Evolutionary conservation across 192 early-diverging fungal genomes (phyloP).

Genomic region (Coemansia sp.): DNA sequence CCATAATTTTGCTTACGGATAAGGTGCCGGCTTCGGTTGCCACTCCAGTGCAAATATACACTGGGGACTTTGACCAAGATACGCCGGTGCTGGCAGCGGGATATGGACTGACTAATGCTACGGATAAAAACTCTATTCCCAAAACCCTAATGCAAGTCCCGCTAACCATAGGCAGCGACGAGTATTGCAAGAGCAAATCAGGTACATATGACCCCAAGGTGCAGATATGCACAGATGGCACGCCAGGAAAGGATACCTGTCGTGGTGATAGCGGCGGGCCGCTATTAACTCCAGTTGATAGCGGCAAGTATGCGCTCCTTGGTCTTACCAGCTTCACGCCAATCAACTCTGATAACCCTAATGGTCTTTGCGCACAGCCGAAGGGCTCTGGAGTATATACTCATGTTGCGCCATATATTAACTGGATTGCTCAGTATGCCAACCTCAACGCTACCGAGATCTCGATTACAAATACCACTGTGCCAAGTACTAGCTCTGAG

Average conservation of each 20-base stretch:
- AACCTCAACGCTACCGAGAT: conserved; percentile 17
- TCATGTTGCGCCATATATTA: conserved; percentile 23
- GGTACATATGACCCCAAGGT: conserved; percentile 7
- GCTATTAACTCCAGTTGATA: conserved; percentile 10
- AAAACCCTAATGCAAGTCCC: conserved; percentile 26
- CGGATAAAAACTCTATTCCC: background rate
- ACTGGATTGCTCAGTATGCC: conserved; percentile 31
- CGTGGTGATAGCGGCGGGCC: conserved; percentile 54
- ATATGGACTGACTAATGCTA: conserved; percentile 31
- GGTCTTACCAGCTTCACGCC: conserved; percentile 42
- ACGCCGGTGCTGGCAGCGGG: conserved; percentile 25
- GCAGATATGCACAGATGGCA: conserved; percentile 44
- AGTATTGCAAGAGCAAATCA: conserved; percentile 17
- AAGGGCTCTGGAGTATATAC: conserved; percentile 39
- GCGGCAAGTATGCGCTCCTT: conserved; percentile 5
- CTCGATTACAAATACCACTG: conserved; percentile 1
- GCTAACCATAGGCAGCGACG: conserved; percentile 13
- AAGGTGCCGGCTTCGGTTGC: conserved; percentile 18
- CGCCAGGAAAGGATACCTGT: conserved; percentile 48
- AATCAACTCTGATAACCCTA: conserved; percentile 16
- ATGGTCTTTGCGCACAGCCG: conserved; percentile 33
- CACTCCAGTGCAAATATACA: conserved; percentile 17
- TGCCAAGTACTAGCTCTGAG: background rate
- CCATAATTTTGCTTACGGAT: conserved; percentile 25
- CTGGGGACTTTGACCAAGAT: background rate